Conservation (phyloP, 371 early-diverging fungal species). For the Actinomucor elegans region DNA sequence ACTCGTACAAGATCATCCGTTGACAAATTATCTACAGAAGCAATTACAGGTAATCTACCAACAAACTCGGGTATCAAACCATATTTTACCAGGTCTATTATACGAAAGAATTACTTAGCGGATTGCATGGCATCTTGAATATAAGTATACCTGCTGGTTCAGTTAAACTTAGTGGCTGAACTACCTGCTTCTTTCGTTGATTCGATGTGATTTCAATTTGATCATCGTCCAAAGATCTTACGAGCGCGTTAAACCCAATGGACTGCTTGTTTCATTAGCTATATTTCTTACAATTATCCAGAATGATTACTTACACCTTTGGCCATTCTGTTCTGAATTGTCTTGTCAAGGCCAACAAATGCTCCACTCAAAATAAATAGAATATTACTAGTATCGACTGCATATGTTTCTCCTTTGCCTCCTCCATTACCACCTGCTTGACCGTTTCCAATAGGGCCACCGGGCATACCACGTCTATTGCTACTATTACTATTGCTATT, state of each 20-base stretch:
- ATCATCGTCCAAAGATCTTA: slow-evolving; percentile 27
- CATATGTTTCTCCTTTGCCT: slow-evolving; percentile 74
- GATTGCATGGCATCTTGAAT: no score
- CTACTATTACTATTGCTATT: background rate
- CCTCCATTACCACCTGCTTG: slow-evolving; percentile 45
- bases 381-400: slow-evolving; percentile 89
- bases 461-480: slow-evolving; percentile 29
- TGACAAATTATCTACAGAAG: slow-evolving; percentile 70
- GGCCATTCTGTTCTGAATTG: slow-evolving; percentile 74
- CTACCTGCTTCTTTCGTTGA: background rate
- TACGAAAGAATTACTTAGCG: no score
- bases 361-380: slow-evolving; percentile 90
- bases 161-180: slow-evolving; percentile 62
- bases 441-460: slow-evolving; percentile 23
- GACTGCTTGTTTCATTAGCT: slow-evolving; percentile 45
- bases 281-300: background rate
- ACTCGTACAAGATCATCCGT: slow-evolving; percentile 74
- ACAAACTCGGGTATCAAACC: slow-evolving; percentile 92
- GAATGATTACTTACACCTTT: slow-evolving; percentile 53
- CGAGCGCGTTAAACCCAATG: slow-evolving; percentile 73
- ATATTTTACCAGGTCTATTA: slow-evolving; percentile 76
- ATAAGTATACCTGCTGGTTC: slow-evolving; percentile 53
- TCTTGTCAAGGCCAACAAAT: slow-evolving; percentile 85
- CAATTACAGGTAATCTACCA: slow-evolving; percentile 82
- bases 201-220: slow-evolving; percentile 2